Evolutionary conservation across 192 early-diverging fungal species (phyloP).

Genomic region (Backusella tarrabulga): DNA sequence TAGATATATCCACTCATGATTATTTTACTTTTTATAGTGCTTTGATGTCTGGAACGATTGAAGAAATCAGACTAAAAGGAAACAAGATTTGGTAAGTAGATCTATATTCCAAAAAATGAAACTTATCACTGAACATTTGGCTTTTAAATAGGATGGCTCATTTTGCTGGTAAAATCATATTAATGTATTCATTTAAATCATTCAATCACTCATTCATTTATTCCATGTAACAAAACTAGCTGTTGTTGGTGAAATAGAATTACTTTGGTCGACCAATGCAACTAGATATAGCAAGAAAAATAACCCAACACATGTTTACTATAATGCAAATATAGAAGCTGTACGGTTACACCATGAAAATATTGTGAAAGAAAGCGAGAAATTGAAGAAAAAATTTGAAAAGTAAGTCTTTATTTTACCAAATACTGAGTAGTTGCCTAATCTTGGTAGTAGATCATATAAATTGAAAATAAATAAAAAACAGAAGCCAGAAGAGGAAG

Average conservation of each 20-base stretch:
- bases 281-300: background rate
- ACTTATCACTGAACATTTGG: background rate
- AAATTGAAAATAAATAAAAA: no score
- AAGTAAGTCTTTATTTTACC: background rate
- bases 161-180: background rate
- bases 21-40: background rate
- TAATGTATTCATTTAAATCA: no score
- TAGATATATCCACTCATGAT: no score
- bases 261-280: background rate
- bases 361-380: background rate
- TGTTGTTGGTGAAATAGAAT: background rate
- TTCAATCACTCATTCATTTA: background rate
- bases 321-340: background rate
- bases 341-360: background rate
- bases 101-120: background rate
- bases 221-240: background rate
- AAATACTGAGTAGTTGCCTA: background rate
- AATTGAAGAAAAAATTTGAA: background rate
- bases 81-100: background rate
- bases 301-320: background rate
- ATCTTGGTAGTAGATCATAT: background rate
- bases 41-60: background rate
- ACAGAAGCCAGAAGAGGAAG: no score
- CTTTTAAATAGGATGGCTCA: background rate
- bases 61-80: background rate